Conservation (phyloP, 305 asterid species). For the Plantago lanceolata region DNA sequence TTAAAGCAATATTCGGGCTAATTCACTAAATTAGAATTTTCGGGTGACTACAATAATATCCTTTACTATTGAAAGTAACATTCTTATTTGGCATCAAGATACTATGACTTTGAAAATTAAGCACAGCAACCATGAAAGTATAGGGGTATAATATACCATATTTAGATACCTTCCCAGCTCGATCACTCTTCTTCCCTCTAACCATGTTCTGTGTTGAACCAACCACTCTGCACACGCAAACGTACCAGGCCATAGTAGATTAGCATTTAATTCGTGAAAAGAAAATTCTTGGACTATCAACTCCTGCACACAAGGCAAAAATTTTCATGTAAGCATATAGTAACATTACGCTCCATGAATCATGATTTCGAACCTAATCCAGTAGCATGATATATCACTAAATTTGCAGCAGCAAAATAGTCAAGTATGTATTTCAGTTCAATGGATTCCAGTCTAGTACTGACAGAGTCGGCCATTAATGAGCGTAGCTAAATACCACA, state of each 20-base stretch:
- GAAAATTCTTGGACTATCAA: constrained; percentile 73
- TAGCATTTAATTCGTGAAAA: constrained; percentile 85
- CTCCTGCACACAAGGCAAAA: constrained; percentile 48
- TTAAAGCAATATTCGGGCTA: too few species aligned
- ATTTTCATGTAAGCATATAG: constrained; percentile 5
- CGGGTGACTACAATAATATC: too few species aligned
- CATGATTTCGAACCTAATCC: too few species aligned
- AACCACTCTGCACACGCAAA: constrained; percentile 88
- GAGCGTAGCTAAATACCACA: too few species aligned
- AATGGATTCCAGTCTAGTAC: background rate
- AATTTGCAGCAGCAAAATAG: background rate
- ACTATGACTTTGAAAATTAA: background rate
- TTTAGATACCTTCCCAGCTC: constrained; percentile 74
- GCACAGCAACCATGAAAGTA: constrained; percentile 4
- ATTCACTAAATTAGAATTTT: too few species aligned
- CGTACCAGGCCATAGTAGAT: constrained; percentile 93
- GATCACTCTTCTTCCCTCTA: constrained; percentile 55
- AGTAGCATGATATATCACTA: background rate
- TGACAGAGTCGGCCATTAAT: too few species aligned
- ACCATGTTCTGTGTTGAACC: constrained; percentile 49
- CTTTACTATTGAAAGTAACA: too few species aligned
- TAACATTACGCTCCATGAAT: background rate
- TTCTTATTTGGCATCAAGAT: too few species aligned
- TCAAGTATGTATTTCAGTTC: background rate
- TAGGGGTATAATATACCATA: background rate